Base-by-base conservation (phyloP, 352 stramenopile genomes). In the Saprolegnia parasitica region DNA sequence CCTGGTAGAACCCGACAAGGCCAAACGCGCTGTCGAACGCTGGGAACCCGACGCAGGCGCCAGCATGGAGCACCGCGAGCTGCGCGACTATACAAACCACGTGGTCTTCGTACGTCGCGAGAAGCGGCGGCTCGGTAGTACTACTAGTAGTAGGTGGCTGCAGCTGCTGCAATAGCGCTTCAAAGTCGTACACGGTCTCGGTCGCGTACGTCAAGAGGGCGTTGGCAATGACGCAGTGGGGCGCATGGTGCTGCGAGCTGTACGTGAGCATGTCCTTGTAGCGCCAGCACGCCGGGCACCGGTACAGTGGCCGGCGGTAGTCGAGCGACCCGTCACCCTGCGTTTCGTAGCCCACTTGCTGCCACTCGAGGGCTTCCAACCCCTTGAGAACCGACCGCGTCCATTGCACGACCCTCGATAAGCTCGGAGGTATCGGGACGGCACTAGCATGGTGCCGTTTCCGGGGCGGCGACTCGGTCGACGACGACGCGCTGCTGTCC, bases 261-360 rank as follows among this genome's bases (percentile, higher is more conserved):
- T n/a, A 49, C 42, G 42, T 49, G 42, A 49, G 42, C 18, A n/a
- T n/a, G 42, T 49, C 42, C 42, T 49, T 49, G 42, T 49, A 49
- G 13, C 42, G 42, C 42, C 42, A 49, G 42, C 42, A 49, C 11
- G 42, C 11, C 42, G 42, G 42, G 42, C 42, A 49, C 8, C 42
- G 42, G 18, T 49, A 49, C 42, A 49, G 42, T 10, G 42, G 42
- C 13, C 42, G 42, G 42, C 42, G 13, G 18, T n/a, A 49, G 42
- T 49, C 42, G 42, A n/a, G 13, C 13, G 42, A 15, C 13, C 42
- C 42, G 42, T 49, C 42, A 8, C 3, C 13, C 1, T n/a, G 13
- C 18, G 18, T 49, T n/a, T 49, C 42, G 42, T n/a, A 49, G 42
- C 42, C 42, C 3, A 49, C 42, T n/a, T 49, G 42, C 8, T 49